Evolutionary conservation across 495 filamentous ascomycete species (phyloP), one percentile per base, ranked within the genome.

Genomic region (Lentithecium fluviatile): DNA sequence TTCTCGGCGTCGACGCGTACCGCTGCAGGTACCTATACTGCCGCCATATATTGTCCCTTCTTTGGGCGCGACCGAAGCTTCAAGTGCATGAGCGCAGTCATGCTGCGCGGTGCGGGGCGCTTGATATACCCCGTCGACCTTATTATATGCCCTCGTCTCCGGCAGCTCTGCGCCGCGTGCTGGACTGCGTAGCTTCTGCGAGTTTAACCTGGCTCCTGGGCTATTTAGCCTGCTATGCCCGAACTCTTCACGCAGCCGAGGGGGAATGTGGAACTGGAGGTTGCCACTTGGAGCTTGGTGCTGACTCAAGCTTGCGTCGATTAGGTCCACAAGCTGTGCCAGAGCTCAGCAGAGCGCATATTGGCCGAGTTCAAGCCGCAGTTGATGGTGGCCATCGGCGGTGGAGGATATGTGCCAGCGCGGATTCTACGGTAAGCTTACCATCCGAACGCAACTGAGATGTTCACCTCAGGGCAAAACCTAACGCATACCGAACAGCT

Each of bases 371-470:
- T 95, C 78, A 80, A 88, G 66, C 94, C 94, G 42, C 90, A 96
- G 71, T 87, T 99, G 54, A 97, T 99, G 83, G 95, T 99, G 73
- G 94, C 94, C 69, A 99, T 99, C 70, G 94, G 94, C 61, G 94
- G 94, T 62, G 94, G 94, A 70, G 94, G 94, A 53, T 99, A 97
- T 74, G 90, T 99, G 20, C 94, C 94, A 46, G 94, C 94, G 40
- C 90, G 94, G 58, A 97, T 99, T 75, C 85, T 99, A 56, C 88
- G 93, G 82, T 85, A 77, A 48, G 71, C 19, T n/a, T 12, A 23
- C 36, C 48, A 21, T 20, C 12, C 23, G 8, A 17, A 17, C 42
- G 21, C n/a, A 45, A 25, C 12, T 15, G 13, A 59, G 17, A 42
- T 17, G 17, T 6, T 6, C 2, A 8, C 45, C 54, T 21, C 34